Base-by-base conservation (phyloP, 768 basidiomycete species). In the Trametes cinnabarina region DNA sequence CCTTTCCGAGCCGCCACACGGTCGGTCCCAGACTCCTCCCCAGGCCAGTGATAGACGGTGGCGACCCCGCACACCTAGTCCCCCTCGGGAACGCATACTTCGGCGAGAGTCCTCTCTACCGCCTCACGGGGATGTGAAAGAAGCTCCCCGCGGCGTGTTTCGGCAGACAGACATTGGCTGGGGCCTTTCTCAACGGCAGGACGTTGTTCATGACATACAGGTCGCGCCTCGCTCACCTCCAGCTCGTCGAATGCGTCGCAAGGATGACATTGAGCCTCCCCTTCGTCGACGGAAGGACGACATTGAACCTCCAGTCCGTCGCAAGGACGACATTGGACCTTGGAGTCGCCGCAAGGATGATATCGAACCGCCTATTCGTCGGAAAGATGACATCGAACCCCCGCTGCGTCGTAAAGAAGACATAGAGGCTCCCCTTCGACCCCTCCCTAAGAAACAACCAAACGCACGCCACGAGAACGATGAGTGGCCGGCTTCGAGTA, bases 401-500 rank as follows among this genome's bases (percentile, higher is more conserved):
- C 51, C 50, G 9, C 17, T 52, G n/a, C 60, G 55, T 32, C 60
- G 58, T 30, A 53, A 44, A 47, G 58, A 53, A 32, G 58, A 53
- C 32, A 49, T 53, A 12, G 58, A 59, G 35, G 39, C 51, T 26
- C 58, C 50, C 25, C 35, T 58, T 15, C 47, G 57, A 46, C 50
- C 49, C 32, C 48, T 34, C 44, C 56, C 58, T 19, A 39, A 57
- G 37, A 56, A 65, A 63, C 58, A 61, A 8, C 55, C 55, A 49
- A 57, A 30, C 46, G 23, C 47, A 30, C 69, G 65, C 49, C 58
- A 64, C 57, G 49, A 32, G 17, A 43, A 52, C 37, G 51, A 54
- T 52, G 62, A 65, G 60, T 67, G 62, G 63, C 71, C 71, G 73
- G 71, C 68, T 74, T 70, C 77, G 71, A 83, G 83, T 84, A 84